Conservation (phyloP, 164 flowering plant genomes). For the Warburgia ugandensis region DNA sequence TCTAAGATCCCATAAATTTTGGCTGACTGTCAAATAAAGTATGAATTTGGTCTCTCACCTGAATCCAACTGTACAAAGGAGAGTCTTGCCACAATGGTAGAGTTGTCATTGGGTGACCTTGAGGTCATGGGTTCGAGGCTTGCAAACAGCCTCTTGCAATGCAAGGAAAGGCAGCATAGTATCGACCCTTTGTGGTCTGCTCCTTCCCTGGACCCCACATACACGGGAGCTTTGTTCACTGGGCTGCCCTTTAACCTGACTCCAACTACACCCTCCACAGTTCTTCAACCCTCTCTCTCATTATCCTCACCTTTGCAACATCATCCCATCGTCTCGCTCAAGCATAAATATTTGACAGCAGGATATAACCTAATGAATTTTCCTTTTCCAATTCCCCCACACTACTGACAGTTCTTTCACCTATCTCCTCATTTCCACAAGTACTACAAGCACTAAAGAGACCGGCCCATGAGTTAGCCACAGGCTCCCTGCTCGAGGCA, state of each 20-base stretch:
- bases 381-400: conserved; percentile 29
- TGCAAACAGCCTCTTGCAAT: too few relatives aligned
- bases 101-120: too few relatives aligned
- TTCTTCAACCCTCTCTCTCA: conserved; percentile 52
- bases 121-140: too few relatives aligned
- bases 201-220: too few relatives aligned
- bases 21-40: conserved; percentile 53
- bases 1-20: conserved; percentile 53
- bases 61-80: too few relatives aligned
- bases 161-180: too few relatives aligned
- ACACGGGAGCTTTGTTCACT: too few relatives aligned
- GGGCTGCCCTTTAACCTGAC: too few relatives aligned
- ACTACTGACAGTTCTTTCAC: conserved; percentile 36
- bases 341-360: conserved; percentile 71
- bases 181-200: too few relatives aligned
- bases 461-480: conserved; percentile 46
- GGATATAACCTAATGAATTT: conserved; percentile 45
- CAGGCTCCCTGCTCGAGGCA: conserved; percentile 54
- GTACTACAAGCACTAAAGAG: conserved; percentile 48
- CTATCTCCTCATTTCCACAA: conserved; percentile 36
- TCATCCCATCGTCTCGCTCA: conserved; percentile 72
- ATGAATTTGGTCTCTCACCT: conserved; percentile 62
- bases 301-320: conserved; percentile 52
- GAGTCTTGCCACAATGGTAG: too few relatives aligned
- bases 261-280: conserved; percentile 77